Conservation (phyloP, 177 flowering plant species). For the Vitis hybrid region DNA sequence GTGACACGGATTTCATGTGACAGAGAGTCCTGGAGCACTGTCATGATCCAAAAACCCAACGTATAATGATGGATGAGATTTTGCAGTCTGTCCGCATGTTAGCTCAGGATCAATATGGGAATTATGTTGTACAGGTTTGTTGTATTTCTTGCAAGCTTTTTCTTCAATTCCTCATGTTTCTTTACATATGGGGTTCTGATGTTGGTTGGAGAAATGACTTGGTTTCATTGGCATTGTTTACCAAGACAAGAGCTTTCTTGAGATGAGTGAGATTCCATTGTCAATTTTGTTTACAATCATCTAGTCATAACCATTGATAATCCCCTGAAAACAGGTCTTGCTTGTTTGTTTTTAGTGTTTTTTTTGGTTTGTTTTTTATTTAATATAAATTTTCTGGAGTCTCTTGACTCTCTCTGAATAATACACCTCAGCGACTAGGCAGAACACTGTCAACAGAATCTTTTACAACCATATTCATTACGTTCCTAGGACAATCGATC, state of each 20-base stretch:
- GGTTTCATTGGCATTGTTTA: background rate
- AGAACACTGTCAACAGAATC: too few relatives aligned
- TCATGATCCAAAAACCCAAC: conserved; percentile 70
- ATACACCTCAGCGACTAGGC: too few relatives aligned
- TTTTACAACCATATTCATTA: too few relatives aligned
- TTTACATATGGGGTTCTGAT: background rate
- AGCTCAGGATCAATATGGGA: conserved; percentile 93
- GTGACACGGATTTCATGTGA: conserved; percentile 11
- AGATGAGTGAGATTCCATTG: too few relatives aligned
- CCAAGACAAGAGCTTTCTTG: background rate
- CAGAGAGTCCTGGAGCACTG: conserved; percentile 79
- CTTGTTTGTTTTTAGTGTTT: too few relatives aligned
- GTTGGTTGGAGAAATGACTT: background rate
- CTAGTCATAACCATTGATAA: too few relatives aligned
- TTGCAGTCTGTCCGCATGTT: conserved; percentile 70
- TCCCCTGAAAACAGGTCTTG: too few relatives aligned
- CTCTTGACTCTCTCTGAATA: too few relatives aligned
- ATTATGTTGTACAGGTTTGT: conserved; percentile 93
- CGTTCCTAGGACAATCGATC: too few relatives aligned
- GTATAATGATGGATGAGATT: conserved; percentile 86
- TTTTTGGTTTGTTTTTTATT: too few relatives aligned
- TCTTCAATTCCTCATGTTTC: background rate
- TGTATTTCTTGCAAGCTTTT: background rate
- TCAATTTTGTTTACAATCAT: too few relatives aligned
- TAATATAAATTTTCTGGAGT: too few relatives aligned